These are phyloP conservation scores for Ilyonectria sp. DNA, from an alignment of 2,329 filamentous ascomycete genomes.

Conservation along the genomic window DNA sequence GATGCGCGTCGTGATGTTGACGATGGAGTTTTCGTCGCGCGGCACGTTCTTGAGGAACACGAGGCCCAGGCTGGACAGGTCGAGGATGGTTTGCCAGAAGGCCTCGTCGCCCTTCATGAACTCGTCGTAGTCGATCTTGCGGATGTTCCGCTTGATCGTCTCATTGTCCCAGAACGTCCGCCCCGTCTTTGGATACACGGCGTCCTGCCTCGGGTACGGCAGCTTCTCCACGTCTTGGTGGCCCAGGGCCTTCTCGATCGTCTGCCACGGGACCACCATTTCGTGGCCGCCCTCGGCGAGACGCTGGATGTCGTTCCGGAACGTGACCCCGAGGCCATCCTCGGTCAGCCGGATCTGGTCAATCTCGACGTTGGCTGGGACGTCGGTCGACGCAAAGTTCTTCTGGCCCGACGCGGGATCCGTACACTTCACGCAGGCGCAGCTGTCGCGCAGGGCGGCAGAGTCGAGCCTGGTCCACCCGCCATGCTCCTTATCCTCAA, in stretches of 20 bases:
- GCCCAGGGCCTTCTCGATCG: conserved; percentile 54
- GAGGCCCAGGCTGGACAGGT: conserved; percentile 78
- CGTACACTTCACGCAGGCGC: conserved; percentile 67
- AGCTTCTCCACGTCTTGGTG: conserved; percentile 39
- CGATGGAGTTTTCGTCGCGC: conserved; percentile 74
- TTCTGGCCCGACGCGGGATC: conserved; percentile 74
- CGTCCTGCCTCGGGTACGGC: conserved; percentile 44
- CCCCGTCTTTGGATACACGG: conserved; percentile 52
- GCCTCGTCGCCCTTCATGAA: conserved; percentile 75
- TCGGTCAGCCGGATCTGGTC: conserved; percentile 48
- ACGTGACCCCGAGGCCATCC: conserved; percentile 70
- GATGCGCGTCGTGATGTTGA: conserved; percentile 78
- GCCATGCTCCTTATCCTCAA: conserved; percentile 39
- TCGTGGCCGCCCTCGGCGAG: conserved; percentile 52
- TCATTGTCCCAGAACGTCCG: conserved; percentile 59
- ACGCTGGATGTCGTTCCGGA: conserved; percentile 64
- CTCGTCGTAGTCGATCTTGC: conserved; percentile 76
- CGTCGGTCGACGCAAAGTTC: conserved; percentile 62
- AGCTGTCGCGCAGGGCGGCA: conserved; percentile 66
- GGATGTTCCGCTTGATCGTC: conserved; percentile 58
- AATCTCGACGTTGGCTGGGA: conserved; percentile 55
- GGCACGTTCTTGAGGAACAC: conserved; percentile 85
- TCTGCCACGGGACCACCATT: conserved; percentile 53
- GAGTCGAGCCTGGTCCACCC: conserved; percentile 47
- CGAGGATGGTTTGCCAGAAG: conserved; percentile 74